phyloP scores from a whole-genome alignment of 495 filamentous ascomycete genomes.

The Clavariopsis aquatica region DNA sequence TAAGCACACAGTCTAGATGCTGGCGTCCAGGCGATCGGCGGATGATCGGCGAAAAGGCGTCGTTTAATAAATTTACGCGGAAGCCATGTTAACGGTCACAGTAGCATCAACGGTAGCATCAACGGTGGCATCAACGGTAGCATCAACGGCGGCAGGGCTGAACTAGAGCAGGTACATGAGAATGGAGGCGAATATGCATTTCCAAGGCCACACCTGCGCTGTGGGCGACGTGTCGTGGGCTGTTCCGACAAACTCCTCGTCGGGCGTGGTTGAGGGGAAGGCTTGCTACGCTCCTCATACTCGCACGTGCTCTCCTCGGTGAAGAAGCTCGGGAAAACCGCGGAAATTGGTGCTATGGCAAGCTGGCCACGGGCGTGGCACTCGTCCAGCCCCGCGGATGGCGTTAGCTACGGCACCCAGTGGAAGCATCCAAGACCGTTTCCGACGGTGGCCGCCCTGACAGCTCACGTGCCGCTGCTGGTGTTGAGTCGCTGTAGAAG shows the following conservation, averaged over 20 bases:
- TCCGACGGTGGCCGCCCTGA: neutral
- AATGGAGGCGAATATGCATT: neutral
- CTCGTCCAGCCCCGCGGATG: slow-evolving; percentile 3
- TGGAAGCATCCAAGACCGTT: neutral
- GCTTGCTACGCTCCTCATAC: neutral
- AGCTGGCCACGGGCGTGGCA: neutral
- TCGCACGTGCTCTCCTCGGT: neutral
- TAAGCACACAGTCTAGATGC: neutral
- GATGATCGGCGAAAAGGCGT: slow-evolving; percentile 17
- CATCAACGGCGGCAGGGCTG: neutral
- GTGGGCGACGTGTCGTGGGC: neutral
- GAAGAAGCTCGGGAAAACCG: neutral
- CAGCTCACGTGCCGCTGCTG: neutral
- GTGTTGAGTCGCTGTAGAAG: neutral
- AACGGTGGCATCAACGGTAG: too few species aligned
- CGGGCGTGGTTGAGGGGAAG: neutral
- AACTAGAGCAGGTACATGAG: neutral
- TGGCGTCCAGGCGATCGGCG: slow-evolving; percentile 13
- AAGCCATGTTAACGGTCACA: neutral
- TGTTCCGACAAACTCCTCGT: neutral
- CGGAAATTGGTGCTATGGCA: neutral
- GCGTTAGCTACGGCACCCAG: neutral
- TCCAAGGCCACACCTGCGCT: neutral
- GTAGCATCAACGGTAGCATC: too few species aligned
- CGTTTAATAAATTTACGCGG: neutral